A percentile compares a stretch with the other conserved stretches of the same genome.
Conservation (phyloP, 1,284 basidiomycete species). For the Microbotryum violaceum region DNA sequence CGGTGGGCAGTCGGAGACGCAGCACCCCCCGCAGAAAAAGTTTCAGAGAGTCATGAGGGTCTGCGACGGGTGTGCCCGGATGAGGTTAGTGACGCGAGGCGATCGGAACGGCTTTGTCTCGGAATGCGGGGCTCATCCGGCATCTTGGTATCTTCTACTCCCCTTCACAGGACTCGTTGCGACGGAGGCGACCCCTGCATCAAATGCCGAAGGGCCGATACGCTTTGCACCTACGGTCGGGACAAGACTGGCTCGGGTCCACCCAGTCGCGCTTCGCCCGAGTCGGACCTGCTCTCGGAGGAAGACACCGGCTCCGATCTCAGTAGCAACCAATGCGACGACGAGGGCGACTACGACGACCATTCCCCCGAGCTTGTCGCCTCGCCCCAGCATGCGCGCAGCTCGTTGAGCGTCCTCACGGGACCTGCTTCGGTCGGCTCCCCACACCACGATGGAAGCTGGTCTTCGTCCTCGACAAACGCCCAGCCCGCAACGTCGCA, state of each 20-base stretch:
- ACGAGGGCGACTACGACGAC: constrained; percentile 16
- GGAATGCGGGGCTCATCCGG: not conserved
- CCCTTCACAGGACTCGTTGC: constrained; percentile 18
- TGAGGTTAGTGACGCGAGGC: constrained; percentile 14
- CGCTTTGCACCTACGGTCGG: constrained; percentile 28
- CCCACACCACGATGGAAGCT: not conserved
- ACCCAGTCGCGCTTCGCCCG: constrained; percentile 9
- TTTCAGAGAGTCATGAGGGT: constrained; percentile 21
- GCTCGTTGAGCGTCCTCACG: not conserved
- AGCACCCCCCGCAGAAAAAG: constrained; percentile 9
- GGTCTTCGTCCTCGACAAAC: not conserved
- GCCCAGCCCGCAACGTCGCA: not conserved
- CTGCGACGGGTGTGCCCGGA: constrained; percentile 23
- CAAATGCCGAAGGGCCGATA: constrained; percentile 19
- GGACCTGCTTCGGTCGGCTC: not conserved
- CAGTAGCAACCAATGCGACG: not conserved
- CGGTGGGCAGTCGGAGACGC: not conserved
- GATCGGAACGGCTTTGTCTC: no score
- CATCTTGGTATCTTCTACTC: not conserved
- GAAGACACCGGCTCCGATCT: constrained; percentile 13
- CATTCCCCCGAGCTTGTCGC: constrained; percentile 14
- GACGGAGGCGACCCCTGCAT: constrained; percentile 29
- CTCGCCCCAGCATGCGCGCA: not conserved
- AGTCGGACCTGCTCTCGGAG: constrained; percentile 10
- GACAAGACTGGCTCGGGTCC: constrained; percentile 6